These are phyloP conservation scores for Euclidium syriacum DNA, from an alignment of 345 rosid species.

Conservation along the genomic window DNA sequence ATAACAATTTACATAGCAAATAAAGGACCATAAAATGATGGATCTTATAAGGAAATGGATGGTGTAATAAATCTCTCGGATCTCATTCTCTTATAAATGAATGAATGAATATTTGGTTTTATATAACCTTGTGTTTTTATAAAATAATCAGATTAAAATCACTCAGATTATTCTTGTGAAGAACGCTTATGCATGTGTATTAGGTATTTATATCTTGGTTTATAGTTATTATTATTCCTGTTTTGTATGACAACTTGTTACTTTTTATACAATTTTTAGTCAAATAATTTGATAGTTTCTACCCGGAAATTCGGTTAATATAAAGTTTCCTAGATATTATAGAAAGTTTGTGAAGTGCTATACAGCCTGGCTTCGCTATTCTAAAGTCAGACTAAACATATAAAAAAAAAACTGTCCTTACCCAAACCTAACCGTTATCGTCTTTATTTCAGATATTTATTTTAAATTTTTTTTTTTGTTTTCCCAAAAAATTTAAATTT, in stretches of 20 bases:
- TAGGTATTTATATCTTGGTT: not conserved
- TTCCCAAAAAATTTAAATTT: not conserved
- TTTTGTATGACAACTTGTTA: not conserved
- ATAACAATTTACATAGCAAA: too few species aligned
- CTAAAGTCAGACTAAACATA: conserved; percentile 22
- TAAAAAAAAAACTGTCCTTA: conserved; percentile 27
- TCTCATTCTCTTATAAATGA: too few species aligned
- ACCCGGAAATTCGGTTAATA: conserved; percentile 3
- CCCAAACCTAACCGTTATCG: conserved; percentile 32
- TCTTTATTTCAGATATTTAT: conserved; percentile 24
- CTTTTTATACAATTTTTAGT: not conserved
- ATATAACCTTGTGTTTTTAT: too few species aligned
- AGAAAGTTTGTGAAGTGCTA: conserved; percentile 19
- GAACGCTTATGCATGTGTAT: too few species aligned
- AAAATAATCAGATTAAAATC: not conserved
- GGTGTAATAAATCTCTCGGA: too few species aligned
- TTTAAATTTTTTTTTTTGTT: not conserved
- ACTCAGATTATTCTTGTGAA: not conserved
- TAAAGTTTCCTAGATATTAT: conserved; percentile 24
- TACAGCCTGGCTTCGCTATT: conserved; percentile 30
- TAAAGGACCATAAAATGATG: too few species aligned
- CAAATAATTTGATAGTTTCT: conserved; percentile 4
- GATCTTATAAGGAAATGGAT: too few species aligned
- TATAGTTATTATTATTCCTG: not conserved
- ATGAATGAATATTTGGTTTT: too few species aligned